A percentile compares a stretch with the other conserved stretches of the same genome.
phyloP scores from a whole-genome alignment of 2,329 filamentous ascomycete genomes.

The Cercospora sp. region DNA sequence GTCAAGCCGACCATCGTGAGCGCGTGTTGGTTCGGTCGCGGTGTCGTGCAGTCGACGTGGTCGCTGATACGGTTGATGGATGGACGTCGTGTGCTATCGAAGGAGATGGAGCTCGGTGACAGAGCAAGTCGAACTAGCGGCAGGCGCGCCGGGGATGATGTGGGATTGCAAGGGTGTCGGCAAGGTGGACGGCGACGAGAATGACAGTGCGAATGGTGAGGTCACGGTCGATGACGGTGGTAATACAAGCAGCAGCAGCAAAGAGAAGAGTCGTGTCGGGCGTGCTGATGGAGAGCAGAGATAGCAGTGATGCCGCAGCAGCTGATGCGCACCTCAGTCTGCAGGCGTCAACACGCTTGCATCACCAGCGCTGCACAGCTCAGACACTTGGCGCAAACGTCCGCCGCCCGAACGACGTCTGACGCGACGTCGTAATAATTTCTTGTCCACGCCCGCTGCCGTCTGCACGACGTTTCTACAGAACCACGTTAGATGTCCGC shows the following conservation, averaged over 20 bases:
- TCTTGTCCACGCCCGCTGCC: background rate
- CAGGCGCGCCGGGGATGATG: conserved; percentile 12
- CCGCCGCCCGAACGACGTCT: background rate
- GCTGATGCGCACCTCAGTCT: background rate
- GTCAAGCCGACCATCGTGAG: conserved; percentile 81
- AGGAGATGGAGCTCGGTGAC: conserved; percentile 8
- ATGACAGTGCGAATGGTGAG: conserved; percentile 5
- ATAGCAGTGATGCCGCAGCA: background rate
- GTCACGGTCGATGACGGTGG: background rate
- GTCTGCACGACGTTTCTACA: background rate
- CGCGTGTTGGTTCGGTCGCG: background rate
- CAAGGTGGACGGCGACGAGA: background rate
- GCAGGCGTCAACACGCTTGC: conserved; percentile 4
- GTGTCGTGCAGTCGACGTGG: background rate
- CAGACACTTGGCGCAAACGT: background rate
- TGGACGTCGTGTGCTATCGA: background rate
- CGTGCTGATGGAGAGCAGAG: background rate
- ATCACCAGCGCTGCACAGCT: conserved; percentile 7
- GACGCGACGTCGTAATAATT: background rate
- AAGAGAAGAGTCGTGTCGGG: background rate
- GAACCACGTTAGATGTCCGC: background rate
- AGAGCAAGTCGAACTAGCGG: background rate
- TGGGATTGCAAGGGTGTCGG: background rate
- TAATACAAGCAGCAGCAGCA: background rate
- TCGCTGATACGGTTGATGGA: background rate